Conservation (phyloP, 345 rosid species). For the Arabidopsis suecica region DNA sequence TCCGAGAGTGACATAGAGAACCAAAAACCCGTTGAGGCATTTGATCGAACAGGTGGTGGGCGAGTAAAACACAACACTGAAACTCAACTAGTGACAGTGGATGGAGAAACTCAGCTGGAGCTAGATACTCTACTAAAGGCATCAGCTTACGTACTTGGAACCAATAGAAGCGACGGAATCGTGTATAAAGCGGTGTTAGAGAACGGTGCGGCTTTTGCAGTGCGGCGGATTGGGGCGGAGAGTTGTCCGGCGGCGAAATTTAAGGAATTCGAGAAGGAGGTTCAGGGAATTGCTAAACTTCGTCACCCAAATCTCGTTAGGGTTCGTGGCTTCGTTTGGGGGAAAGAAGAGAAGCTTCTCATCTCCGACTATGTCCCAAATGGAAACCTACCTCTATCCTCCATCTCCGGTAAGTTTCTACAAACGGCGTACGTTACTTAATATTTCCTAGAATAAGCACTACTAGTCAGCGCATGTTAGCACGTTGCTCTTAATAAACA, state of each 20-base stretch:
- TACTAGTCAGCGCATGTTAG: not conserved
- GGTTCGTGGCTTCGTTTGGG: constrained; percentile 87
- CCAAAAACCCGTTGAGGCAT: constrained; percentile 18
- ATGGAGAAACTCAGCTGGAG: constrained; percentile 72
- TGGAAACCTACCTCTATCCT: constrained; percentile 65
- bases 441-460: not conserved
- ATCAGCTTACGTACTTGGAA: constrained; percentile 80
- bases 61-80: constrained; percentile 33
- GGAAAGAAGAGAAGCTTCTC: constrained; percentile 80
- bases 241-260: constrained; percentile 48
- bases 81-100: constrained; percentile 62
- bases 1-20: constrained; percentile 58
- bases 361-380: constrained; percentile 72
- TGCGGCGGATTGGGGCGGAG: constrained; percentile 79
- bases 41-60: constrained; percentile 32
- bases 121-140: constrained; percentile 77
- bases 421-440: not conserved
- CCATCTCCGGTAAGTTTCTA: constrained; percentile 56
- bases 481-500: not conserved
- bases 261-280: constrained; percentile 73
- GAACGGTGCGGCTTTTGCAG: constrained; percentile 73
- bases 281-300: constrained; percentile 58
- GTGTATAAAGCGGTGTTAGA: constrained; percentile 86
- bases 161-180: constrained; percentile 55
- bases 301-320: constrained; percentile 77